Conservation (phyloP, 2,329 filamentous ascomycete species). For the Decorospora gaudefroyi region DNA sequence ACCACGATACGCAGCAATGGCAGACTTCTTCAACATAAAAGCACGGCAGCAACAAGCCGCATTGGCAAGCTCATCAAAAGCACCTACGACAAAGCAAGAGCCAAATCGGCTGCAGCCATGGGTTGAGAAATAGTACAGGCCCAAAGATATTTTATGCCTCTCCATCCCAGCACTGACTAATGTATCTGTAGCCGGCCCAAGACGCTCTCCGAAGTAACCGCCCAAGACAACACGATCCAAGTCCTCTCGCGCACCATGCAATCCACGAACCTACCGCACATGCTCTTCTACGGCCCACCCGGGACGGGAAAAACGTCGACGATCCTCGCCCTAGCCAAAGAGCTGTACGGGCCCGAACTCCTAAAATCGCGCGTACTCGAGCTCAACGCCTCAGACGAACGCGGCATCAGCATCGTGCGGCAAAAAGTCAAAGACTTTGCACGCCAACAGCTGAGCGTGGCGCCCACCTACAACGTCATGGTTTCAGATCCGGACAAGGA, state of each 20-base stretch:
- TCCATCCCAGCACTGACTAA: constrained; percentile 16
- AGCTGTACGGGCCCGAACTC: constrained; percentile 94
- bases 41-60: constrained; percentile 75
- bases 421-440: constrained; percentile 99
- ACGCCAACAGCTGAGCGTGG: constrained; percentile 87
- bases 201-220: constrained; percentile 89
- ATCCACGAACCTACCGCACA: constrained; percentile 96
- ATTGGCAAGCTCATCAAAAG: constrained; percentile 71
- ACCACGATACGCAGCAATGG: constrained; percentile 59
- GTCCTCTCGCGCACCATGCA: constrained; percentile 91
- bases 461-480: constrained; percentile 67
- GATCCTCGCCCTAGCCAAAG: constrained; percentile 93
- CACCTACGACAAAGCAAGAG: constrained; percentile 64
- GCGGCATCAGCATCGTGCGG: constrained; percentile 93
- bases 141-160: neutral
- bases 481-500: constrained; percentile 51
- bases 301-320: constrained; percentile 98
- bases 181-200: constrained; percentile 79
- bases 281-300: constrained; percentile 98
- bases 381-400: constrained; percentile 98
- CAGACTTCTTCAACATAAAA: constrained; percentile 94
- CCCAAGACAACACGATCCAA: constrained; percentile 95
- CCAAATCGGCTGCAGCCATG: constrained; percentile 78
- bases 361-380: constrained; percentile 95
- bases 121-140: constrained; percentile 94